Base-by-base conservation (phyloP, 129 eudicot genomes). In the Flaveria brownii region DNA sequence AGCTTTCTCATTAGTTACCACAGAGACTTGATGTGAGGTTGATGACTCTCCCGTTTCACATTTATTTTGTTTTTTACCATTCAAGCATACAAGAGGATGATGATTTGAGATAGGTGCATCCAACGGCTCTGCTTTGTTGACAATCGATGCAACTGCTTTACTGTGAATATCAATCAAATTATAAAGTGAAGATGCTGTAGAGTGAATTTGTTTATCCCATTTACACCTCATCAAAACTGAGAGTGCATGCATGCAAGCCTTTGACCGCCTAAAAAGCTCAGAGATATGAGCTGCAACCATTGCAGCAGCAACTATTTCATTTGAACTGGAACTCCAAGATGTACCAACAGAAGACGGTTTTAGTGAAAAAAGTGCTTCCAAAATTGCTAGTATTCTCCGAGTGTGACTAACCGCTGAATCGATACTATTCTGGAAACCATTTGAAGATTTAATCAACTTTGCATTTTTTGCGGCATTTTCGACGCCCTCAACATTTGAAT, bases 271-370 rank as follows among this genome's bases (percentile, higher is more conserved):
- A 70, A 94, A 94, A 36, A 94, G 83, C 66, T 91, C 98, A 43
- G 98, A 94, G 65, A 94, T 84, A 76, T 94, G 98, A 68, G 98
- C 98, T 0, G 98, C 98, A 60, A 94, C 98, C 98, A 94, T 94
- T 45, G 98, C 98, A 25, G 98, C 98, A 60, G 98, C 98, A 82
- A 94, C 97, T 20, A 94, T 91, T 81, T 94, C 98, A 81, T 88
- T 94, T 63, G 98, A 94, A 74, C 96, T 94, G 77, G 83, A 91
- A 60, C 98, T 87, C 98, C 97, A 91, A 10, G 97, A 91, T 6
- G 97, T 91, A 36, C 98, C 96, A 30, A 94, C 89, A 10, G 98
- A 88, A 68, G 98, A 94, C n/a, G 98, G 97, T 79, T 91, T 94
- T 67, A 94, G 46, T 13, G 97, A 87, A 83, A 94, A 94, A 45